Evolutionary conservation across 331 rosid genomes (phyloP).

Genomic region (Quercus phellos): DNA sequence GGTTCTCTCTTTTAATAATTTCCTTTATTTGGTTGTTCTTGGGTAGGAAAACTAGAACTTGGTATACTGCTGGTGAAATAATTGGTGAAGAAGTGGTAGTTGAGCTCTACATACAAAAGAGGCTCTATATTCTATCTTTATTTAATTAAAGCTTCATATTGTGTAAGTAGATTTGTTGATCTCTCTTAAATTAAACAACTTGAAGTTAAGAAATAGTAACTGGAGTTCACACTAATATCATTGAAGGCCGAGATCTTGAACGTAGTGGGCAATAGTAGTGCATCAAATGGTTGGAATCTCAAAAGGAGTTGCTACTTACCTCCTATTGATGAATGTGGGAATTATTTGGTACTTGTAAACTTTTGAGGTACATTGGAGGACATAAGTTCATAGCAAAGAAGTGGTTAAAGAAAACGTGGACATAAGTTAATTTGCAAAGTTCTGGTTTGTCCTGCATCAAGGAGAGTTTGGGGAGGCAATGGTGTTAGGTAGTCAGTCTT

Average conservation of each 20-base stretch:
- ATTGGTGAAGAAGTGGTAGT: neutral
- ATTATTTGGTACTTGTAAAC: neutral
- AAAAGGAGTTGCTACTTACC: neutral
- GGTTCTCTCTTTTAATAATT: neutral
- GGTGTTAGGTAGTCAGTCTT: too few relatives aligned
- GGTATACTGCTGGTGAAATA: neutral
- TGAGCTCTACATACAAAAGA: neutral
- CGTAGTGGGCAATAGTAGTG: neutral
- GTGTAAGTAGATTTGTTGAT: neutral
- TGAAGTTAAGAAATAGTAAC: neutral
- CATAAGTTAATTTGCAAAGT: too few relatives aligned
- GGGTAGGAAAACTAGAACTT: conserved; percentile 9
- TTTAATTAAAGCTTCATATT: neutral
- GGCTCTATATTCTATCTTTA: neutral
- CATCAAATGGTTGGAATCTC: neutral
- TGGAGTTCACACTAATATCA: neutral
- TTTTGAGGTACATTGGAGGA: neutral
- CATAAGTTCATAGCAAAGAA: neutral
- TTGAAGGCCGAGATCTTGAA: neutral
- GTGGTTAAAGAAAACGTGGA: neutral
- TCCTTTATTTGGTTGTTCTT: neutral
- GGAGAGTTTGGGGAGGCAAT: too few relatives aligned
- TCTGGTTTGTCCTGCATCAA: too few relatives aligned
- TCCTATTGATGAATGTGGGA: neutral
- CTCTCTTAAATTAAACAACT: neutral